A percentile compares a stretch with the other conserved stretches of the same genome.
These are phyloP conservation scores for Xylaria grammica DNA, from an alignment of 495 filamentous ascomycete species.

Conservation along the genomic window DNA sequence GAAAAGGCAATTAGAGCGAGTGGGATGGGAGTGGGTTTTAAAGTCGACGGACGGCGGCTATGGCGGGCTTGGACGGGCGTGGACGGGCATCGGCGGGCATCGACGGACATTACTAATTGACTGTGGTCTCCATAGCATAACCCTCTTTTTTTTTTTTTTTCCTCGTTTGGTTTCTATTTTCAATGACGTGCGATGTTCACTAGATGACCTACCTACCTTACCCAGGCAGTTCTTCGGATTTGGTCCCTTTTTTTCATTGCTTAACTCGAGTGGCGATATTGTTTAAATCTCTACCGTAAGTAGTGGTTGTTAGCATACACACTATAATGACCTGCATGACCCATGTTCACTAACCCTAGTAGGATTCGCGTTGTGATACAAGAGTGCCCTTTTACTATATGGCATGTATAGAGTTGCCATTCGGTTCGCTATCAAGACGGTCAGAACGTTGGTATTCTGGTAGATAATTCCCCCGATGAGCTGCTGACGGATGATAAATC, in stretches of 20 bases:
- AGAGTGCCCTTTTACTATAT: too few relatives aligned
- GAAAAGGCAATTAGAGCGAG: not conserved
- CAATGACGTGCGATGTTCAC: too few relatives aligned
- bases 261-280: too few relatives aligned
- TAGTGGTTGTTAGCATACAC: not conserved
- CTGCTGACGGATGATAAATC: not conserved
- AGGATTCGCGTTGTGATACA: not conserved
- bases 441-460: not conserved
- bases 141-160: not conserved
- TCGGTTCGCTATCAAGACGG: too few relatives aligned
- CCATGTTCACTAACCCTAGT: not conserved
- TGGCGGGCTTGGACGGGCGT: not conserved
- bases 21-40: conserved; percentile 12
- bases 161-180: not conserved
- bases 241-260: too few relatives aligned
- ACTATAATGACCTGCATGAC: not conserved
- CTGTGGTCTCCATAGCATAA: too few relatives aligned
- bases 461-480: not conserved
- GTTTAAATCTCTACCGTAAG: too few relatives aligned
- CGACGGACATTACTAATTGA: not conserved
- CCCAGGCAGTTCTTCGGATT: too few relatives aligned
- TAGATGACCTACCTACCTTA: too few relatives aligned
- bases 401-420: too few relatives aligned
- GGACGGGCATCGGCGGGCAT: not conserved
- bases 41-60: conserved; percentile 4